Evolutionary conservation across 352 stramenopile species (phyloP), one percentile per base, ranked within the genome.

Genomic region (Pythium phragmitis): DNA sequence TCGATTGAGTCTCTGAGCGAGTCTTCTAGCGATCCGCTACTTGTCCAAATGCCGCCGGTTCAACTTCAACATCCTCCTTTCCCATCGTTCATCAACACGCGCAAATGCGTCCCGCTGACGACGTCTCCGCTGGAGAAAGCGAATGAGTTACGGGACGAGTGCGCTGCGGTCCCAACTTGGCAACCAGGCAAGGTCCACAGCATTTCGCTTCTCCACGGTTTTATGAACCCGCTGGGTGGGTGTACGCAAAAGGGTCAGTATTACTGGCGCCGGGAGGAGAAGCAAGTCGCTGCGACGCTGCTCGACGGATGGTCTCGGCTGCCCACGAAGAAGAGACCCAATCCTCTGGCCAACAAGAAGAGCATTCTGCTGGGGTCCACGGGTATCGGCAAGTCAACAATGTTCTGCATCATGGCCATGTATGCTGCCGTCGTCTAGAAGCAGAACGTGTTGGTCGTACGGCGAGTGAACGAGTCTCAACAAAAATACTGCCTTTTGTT

Each of bases 391-490:
- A 68, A 68, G 47, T 68, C 62, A 9, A 63, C 53, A 12, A 36
- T 68, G 54, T 30, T 68, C 12, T 63, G 53, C 13, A 4, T 68
- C 4, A 11, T 63, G 23, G 53, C 54, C 17, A 53, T 68, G 6
- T 63, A 73, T 39, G 13, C 62, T 30, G 67, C 58, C 4, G 41
- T 65, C 16, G 50, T 43, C 12, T 9, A 43, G 13, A 70, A 63
- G 41, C 60, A 63, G 51, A 73, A 67, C n/a, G 60, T 73, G 28
- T 17, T 73, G 41, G 30, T 73, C 2, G 57, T 61, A 17, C 60
- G 66, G 14, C 26, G 33, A 60, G 4, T 73, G 57, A 49, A 21
- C 1, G 28, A 48, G 7, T 4, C 11, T 3, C 43, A 55, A 16
- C 41, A 51, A 26, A 16, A 7, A 6, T 54, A 66, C 46, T 70